Evolutionary conservation across 164 flowering plant species (phyloP), one percentile per base, ranked within the genome.

Genomic region (Paratinospora sagittata): DNA sequence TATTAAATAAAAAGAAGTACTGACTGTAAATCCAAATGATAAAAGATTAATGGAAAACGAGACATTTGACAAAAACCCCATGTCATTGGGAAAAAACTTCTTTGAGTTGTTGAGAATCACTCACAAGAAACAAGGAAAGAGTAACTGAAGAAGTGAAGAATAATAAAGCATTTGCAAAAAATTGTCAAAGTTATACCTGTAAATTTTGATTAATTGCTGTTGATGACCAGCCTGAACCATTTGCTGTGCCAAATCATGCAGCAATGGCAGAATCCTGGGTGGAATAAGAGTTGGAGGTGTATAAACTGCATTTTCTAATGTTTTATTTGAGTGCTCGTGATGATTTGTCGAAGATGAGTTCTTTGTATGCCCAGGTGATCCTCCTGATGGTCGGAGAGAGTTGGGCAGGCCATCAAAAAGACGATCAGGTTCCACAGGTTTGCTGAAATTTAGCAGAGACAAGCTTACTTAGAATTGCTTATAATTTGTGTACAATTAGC

Each of bases 361-460:
- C 75, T 78, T 87, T 69, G 83, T 77, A 79, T 80, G 70, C 27
- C 81, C 89, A 73, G 89, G 86, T n/a, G 96, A 83, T 62, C 78
- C 89, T 52, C 90, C 72, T 66, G 95, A 85, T 64, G 94, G 93
- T n/a, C 90, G 84, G 75, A 85, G 70, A 43, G 89, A 84, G 78
- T 83, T 83, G 63, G 99, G 98, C 30, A 96, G 91, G 81, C 97
- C 82, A 45, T 93, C 99, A 80, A 90, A 87, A 73, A 96, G 93
- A 36, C 95, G 86, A 73, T 93, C 98, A 69, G 98, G 95, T 78
- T 95, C 99, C 67, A 91, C 84, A 41, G 97, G 96, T 82, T 95
- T 95, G 88, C 99, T 95, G 98, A 63, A 75, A 77, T 71, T 8
- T 63, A 76, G 67, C 10, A 68, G 63, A 72, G 39, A 57, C 8